phyloP scores from a whole-genome alignment of 495 filamentous ascomycete genomes.

The Talaromyces liani region DNA sequence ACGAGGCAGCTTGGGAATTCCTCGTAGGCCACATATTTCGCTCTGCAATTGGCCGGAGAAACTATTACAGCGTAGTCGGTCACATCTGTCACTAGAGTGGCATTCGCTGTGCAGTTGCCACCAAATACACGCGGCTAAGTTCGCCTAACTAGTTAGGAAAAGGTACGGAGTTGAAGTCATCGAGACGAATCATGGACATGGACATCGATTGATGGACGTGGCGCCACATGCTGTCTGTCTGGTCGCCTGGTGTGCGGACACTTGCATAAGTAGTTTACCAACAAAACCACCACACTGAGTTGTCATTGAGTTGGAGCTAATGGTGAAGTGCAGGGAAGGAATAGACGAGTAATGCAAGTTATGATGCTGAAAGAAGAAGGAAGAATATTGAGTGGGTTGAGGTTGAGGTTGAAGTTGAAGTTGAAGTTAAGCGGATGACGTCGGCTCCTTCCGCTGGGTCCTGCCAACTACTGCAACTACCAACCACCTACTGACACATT shows the following conservation, averaged over 20 bases:
- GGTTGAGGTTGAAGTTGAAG: neutral
- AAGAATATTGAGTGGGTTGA: neutral
- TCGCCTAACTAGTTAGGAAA: neutral
- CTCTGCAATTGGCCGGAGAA: neutral
- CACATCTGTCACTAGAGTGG: neutral
- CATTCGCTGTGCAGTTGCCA: neutral
- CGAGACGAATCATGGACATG: neutral
- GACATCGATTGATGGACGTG: neutral
- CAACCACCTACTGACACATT: neutral
- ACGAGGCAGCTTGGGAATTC: neutral
- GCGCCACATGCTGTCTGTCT: neutral
- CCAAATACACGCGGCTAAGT: neutral
- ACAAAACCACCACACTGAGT: neutral
- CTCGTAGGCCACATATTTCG: neutral
- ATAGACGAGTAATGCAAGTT: neutral
- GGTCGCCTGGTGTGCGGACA: neutral
- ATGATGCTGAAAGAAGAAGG: neutral
- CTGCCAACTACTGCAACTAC: neutral
- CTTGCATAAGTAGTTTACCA: neutral
- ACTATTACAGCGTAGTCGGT: neutral
- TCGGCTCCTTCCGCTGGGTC: neutral
- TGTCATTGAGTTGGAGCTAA: neutral
- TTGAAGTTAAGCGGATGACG: neutral
- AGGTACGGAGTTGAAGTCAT: neutral
- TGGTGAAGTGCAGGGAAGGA: neutral